Evolutionary conservation across 106 monocot genomes (phyloP).

Genomic region (Allium sativum): DNA sequence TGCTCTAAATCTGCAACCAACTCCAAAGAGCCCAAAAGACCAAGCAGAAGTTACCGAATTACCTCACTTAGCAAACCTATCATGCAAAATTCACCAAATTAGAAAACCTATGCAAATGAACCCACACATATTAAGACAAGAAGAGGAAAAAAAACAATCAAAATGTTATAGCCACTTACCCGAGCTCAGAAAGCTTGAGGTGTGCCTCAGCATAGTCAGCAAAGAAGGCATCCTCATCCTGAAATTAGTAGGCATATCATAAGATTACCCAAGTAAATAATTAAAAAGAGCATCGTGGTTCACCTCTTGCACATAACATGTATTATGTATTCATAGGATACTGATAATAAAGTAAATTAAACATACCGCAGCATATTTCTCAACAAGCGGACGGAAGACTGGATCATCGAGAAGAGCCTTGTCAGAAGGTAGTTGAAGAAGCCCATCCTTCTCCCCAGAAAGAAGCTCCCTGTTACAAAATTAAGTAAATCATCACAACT

Average conservation of each 20-base stretch:
- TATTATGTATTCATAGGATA: no score
- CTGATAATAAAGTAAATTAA: no score
- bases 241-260: neutral
- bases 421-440: slow-evolving; percentile 76
- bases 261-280: neutral
- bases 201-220: slow-evolving; percentile 79
- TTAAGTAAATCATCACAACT: no score
- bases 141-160: neutral
- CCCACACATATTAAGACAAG: neutral
- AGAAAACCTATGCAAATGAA: neutral
- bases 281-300: no score
- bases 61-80: neutral
- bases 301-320: no score
- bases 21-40: no score
- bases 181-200: slow-evolving; percentile 83
- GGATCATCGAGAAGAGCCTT: slow-evolving; percentile 77
- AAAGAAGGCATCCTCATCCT: slow-evolving; percentile 99
- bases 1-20: no score
- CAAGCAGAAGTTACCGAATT: no score
- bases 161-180: slow-evolving; percentile 24
- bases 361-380: slow-evolving; percentile 71
- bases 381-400: slow-evolving; percentile 70
- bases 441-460: slow-evolving; percentile 71
- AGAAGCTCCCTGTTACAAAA: slow-evolving; percentile 61
- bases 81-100: neutral